Base-by-base conservation (phyloP, 805 yeast species). In the Candida silvicultrix region DNA sequence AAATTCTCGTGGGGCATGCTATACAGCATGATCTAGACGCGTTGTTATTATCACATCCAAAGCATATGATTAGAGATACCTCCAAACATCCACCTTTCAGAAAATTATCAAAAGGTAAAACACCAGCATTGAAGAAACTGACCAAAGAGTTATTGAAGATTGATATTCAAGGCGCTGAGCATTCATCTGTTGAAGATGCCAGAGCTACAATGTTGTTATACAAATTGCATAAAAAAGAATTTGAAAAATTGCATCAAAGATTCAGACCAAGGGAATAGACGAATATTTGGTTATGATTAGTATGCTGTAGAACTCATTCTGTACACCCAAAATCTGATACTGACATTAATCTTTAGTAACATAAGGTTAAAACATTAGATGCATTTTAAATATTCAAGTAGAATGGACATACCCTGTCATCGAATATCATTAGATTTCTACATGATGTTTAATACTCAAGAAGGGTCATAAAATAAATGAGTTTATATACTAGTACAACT, bases 141-240 rank as follows among this genome's bases (percentile, higher is more conserved):
- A 66, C 85, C 1, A 68, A 72, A 48, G 81, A 77, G 54, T 67
- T 83, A 14, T 60, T 88, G 34, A 70, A 75, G 1, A 45, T 75
- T 2, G 81, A 78, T 10, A 86, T 89, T 47, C 96, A 89, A 63
- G 68, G 67, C 0, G 88, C 83, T 1, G 74, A 80, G 49, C 97
- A 90, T 67, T 84, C 94, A 4, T 87, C 96, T 0, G 87, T 89
- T 1, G 96, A 88, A 59, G 97, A 89, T 67, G 96, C 97, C 0
- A 78, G 78, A 57, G 90, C 90, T 1, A 81, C 96, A 0, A 90
- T 89, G 96, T 62, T 82, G 49, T 64, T 89, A n/a, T 89, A 80
- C 58, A 74, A 85, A 49, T 58, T 75, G 44, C 75, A 78, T 50
- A 82, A 78, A 58, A 70, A 67, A 44, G 87, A 78, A 44, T 82